These are phyloP conservation scores for Lyophyllum semitale DNA, from an alignment of 768 basidiomycete species.

Conservation along the genomic window DNA sequence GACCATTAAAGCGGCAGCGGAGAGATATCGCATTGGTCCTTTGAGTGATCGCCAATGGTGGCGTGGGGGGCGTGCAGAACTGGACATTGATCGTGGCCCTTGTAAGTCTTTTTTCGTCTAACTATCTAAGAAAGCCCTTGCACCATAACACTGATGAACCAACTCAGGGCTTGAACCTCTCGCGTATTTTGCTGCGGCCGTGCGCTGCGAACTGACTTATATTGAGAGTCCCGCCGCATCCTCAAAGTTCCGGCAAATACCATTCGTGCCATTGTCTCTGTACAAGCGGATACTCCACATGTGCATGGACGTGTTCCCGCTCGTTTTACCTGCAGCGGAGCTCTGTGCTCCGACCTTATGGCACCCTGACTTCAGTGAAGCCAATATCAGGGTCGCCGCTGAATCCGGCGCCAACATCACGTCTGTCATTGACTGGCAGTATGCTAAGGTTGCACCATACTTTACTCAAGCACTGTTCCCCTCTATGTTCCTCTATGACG, in stretches of 20 bases:
- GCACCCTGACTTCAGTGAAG: slow-evolving; percentile 28
- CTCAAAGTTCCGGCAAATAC: slow-evolving; percentile 4
- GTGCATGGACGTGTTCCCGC: slow-evolving; percentile 23
- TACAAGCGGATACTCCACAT: slow-evolving; percentile 11
- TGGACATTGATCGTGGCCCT: slow-evolving; percentile 32
- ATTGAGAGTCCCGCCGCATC: slow-evolving; percentile 1
- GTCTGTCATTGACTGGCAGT: slow-evolving; percentile 33
- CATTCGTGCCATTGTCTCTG: slow-evolving; percentile 12
- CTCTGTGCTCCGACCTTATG: slow-evolving; percentile 25
- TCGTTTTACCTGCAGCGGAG: slow-evolving; percentile 20
- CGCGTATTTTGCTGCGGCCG: background rate
- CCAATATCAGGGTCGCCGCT: slow-evolving; percentile 26
- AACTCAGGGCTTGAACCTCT: slow-evolving; percentile 11
- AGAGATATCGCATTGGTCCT: slow-evolving; percentile 30
- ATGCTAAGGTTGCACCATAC: slow-evolving; percentile 16
- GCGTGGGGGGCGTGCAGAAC: slow-evolving; percentile 19
- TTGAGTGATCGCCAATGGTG: slow-evolving; percentile 27
- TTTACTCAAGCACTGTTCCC: slow-evolving; percentile 12
- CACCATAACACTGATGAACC: background rate
- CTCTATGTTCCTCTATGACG: background rate
- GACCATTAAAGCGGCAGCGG: slow-evolving; percentile 11
- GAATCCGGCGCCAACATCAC: slow-evolving; percentile 16
- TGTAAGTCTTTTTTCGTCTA: slow-evolving; percentile 24
- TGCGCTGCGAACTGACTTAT: background rate
- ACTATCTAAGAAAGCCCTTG: too few relatives aligned